These are phyloP conservation scores for Yarrowia divulgata DNA, from an alignment of 805 yeast genomes.

Conservation along the genomic window DNA sequence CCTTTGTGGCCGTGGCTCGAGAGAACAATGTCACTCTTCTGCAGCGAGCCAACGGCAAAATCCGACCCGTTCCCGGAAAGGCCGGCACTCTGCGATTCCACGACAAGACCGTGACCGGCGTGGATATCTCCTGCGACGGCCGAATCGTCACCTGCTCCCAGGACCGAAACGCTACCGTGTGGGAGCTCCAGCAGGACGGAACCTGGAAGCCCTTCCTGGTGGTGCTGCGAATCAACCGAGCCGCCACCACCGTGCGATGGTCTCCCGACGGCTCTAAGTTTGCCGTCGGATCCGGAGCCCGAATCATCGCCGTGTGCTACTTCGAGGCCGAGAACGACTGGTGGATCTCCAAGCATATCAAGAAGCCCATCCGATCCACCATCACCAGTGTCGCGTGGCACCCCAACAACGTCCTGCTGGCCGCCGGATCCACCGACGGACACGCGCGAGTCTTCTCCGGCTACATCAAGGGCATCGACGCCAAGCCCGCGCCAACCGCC, in stretches of 20 bases:
- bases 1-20: conserved; percentile 79
- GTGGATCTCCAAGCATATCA: conserved; percentile 99
- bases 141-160: conserved; percentile 96
- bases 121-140: conserved; percentile 82
- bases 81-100: conserved; percentile 53
- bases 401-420: conserved; percentile 85
- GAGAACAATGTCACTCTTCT: conserved; percentile 64
- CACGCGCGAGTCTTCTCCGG: conserved; percentile 90
- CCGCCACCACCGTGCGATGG: conserved; percentile 95
- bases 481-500: conserved; percentile 76
- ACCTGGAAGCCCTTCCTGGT: conserved; percentile 88
- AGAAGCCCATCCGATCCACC: conserved; percentile 91
- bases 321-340: conserved; percentile 96
- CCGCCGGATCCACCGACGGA: conserved; percentile 93
- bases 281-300: conserved; percentile 96
- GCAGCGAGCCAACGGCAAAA: conserved; percentile 23
- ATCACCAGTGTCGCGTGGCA: conserved; percentile 89
- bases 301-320: conserved; percentile 94
- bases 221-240: conserved; percentile 87
- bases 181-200: conserved; percentile 77
- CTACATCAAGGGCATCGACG: conserved; percentile 85
- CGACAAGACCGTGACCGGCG: conserved; percentile 92
- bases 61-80: conserved; percentile 34
- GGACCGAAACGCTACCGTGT: conserved; percentile 96
- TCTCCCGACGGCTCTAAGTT: conserved; percentile 93